Evolutionary conservation across 805 yeast genomes (phyloP).

Genomic region (Zygosaccharomyces lentus): DNA sequence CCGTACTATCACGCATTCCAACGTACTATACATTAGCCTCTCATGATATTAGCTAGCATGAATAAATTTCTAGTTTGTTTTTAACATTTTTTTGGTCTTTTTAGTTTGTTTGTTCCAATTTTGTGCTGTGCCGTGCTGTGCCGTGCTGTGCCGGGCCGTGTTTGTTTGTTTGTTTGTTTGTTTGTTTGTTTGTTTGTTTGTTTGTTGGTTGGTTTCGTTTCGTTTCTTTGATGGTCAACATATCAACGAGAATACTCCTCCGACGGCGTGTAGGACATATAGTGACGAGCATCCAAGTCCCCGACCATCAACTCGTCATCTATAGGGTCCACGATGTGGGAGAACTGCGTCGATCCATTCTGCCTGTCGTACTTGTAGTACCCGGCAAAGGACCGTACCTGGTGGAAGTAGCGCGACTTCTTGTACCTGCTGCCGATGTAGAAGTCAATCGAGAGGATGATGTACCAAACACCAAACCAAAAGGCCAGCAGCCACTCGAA

Average conservation of each 20-base stretch:
- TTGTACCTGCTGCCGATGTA: constrained; percentile 51
- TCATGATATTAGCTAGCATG: constrained; percentile 1
- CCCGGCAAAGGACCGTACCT: constrained; percentile 27
- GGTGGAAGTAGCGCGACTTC: constrained; percentile 30
- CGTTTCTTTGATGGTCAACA: not conserved
- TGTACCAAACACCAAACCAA: constrained; percentile 69
- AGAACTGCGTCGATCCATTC: constrained; percentile 9
- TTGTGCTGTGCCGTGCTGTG: not conserved
- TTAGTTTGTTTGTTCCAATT: not conserved
- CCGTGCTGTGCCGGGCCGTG: not conserved
- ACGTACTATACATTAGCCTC: not conserved
- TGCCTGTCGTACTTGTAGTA: constrained; percentile 28
- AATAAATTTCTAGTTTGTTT: not conserved
- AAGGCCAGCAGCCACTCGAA: constrained; percentile 88
- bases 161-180: not conserved
- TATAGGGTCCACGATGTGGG: constrained; percentile 8
- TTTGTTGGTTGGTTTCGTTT: not conserved
- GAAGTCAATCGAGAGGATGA: constrained; percentile 65
- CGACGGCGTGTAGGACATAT: constrained; percentile 2
- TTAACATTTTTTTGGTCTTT: not conserved
- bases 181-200: not conserved
- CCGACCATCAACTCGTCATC: constrained; percentile 8
- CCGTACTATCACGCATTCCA: constrained; percentile 2
- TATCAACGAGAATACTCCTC: constrained; percentile 5
- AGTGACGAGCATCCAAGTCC: constrained; percentile 7